Evolutionary conservation across 2,329 filamentous ascomycete species (phyloP).

Genomic region (Cordyceps fumosorosea): DNA sequence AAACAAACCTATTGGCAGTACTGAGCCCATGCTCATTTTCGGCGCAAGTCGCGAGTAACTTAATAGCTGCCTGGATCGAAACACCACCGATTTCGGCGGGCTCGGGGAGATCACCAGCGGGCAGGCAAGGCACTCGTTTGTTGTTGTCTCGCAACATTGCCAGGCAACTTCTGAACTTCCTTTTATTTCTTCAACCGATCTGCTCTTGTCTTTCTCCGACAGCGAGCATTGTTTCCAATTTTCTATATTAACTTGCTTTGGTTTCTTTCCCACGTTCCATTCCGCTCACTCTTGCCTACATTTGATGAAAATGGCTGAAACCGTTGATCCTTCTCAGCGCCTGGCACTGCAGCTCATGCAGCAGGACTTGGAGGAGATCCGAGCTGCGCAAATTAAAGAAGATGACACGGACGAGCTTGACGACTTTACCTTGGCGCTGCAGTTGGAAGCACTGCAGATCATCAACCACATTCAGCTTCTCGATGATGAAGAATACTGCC

Average conservation of each 20-base stretch:
- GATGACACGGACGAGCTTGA: background rate
- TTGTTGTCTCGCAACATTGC: too few relatives aligned
- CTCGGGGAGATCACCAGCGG: too few relatives aligned
- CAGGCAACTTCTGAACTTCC: too few relatives aligned
- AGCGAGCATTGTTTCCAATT: too few relatives aligned
- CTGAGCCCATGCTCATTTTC: too few relatives aligned
- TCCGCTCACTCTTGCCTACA: background rate
- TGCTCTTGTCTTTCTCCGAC: too few relatives aligned
- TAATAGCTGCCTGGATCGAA: too few relatives aligned
- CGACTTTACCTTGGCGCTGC: background rate
- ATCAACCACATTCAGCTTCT: background rate
- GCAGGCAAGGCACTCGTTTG: too few relatives aligned
- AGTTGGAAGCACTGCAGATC: background rate
- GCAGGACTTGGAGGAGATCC: background rate
- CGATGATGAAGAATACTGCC: background rate
- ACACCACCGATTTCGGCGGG: too few relatives aligned
- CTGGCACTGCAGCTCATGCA: background rate
- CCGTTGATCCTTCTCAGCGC: background rate
- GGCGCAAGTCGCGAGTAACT: too few relatives aligned
- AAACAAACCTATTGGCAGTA: too few relatives aligned
- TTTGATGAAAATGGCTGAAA: background rate
- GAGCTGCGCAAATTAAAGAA: background rate
- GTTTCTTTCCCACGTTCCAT: background rate
- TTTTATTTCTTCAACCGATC: too few relatives aligned
- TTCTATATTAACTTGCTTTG: background rate